Percentiles rank a stretch among this genome's conserved stretches.
Conservation (phyloP, 495 filamentous ascomycete species). For the Podospora sp. region DNA sequence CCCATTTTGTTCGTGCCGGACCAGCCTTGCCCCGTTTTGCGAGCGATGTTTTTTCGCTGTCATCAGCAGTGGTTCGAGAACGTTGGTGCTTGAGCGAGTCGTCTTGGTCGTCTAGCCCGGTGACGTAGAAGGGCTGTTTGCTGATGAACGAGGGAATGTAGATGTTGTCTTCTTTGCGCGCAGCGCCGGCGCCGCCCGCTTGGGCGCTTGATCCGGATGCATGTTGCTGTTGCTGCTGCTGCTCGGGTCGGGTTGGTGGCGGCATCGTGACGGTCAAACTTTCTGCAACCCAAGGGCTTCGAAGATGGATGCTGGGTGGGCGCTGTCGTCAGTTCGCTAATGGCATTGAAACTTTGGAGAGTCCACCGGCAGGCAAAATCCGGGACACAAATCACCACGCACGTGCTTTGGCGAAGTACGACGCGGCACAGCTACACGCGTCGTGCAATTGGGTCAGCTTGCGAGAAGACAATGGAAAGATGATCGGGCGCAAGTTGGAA, state of each 20-base stretch:
- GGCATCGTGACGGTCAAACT: constrained; percentile 14
- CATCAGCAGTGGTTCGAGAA: constrained; percentile 58
- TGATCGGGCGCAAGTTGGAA: not conserved
- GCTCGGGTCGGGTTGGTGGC: constrained; percentile 22
- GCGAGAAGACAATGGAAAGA: not conserved
- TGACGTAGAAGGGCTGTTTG: constrained; percentile 95
- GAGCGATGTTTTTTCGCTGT: constrained; percentile 64
- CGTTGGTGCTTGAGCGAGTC: constrained; percentile 99
- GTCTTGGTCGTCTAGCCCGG: constrained; percentile 70
- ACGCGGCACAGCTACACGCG: not conserved
- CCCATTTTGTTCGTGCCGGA: constrained; percentile 89
- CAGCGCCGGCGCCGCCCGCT: constrained; percentile 49
- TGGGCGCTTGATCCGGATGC: constrained; percentile 6
- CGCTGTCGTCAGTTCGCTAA: no score
- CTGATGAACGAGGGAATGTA: constrained; percentile 99
- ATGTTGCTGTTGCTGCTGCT: constrained; percentile 21
- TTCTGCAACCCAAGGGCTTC: not conserved
- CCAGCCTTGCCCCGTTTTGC: constrained; percentile 71
- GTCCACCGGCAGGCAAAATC: no score
- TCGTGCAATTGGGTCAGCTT: not conserved
- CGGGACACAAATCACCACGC: not conserved
- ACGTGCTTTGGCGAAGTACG: constrained; percentile 17
- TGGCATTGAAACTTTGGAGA: no score
- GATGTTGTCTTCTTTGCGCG: constrained; percentile 86
- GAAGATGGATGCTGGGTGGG: not conserved